Evolutionary conservation across 1,284 basidiomycete species (phyloP), one percentile per base, ranked within the genome.

Genomic region (Trichosporon inkin): DNA sequence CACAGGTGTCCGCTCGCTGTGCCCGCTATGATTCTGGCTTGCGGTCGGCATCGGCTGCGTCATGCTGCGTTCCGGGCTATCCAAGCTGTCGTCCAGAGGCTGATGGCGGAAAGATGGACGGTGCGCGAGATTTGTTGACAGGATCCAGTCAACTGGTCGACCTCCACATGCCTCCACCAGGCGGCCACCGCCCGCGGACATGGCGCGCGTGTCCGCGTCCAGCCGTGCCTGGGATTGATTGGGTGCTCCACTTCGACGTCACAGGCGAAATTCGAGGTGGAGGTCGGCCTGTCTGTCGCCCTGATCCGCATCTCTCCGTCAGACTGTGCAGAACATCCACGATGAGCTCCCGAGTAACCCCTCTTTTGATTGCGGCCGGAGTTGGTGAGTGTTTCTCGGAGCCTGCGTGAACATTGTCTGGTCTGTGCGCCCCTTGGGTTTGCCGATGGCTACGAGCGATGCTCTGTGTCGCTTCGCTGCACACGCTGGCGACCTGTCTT

Each of bases 361-460:
- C 71, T 17, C 57, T 64, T 17, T 60, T 72, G 10, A 17, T 70
- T 40, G 71, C 68, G 14, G 64, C 51, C 40, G 67, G 63, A 17
- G 53, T 73, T 56, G 71, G 71, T 73, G 56, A 51, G 70, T 67
- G 5, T n/a, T 2, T 20, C 38, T 24, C 28, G 8, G 17, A 2
- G 10, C 6, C 37, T 34, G 7, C 13, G 11, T 49, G 1, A 14
- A 14, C 8, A 2, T n/a, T 22, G 38, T 16, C 19, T 53, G 55
- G 20, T n/a, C n/a, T n/a, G n/a, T n/a, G n/a, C n/a, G n/a, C n/a
- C n/a, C n/a, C n/a, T n/a, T n/a, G n/a, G n/a, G n/a, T n/a, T n/a
- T n/a, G n/a, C n/a, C n/a, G n/a, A n/a, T n/a, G n/a, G n/a, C n/a
- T n/a, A n/a, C n/a, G n/a, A n/a, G n/a, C n/a, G n/a, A n/a, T n/a